Conservation (phyloP, 2,329 filamentous ascomycete genomes). For the Helotiales sp. region DNA sequence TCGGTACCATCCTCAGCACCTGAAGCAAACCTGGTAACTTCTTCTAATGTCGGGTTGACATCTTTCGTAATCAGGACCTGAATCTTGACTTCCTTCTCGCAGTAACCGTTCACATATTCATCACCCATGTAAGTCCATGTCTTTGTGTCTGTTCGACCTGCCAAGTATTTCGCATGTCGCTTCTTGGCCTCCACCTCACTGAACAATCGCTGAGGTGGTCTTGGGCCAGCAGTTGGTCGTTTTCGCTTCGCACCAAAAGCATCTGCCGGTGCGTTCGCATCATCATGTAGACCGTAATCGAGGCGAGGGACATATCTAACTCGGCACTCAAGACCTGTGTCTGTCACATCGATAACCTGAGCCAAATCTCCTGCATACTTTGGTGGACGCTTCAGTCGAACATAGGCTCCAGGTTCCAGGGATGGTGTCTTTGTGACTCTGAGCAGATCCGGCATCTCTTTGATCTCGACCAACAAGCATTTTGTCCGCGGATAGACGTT, state of each 20-base stretch:
- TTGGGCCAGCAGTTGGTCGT: constrained; percentile 62
- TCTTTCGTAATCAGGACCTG: constrained; percentile 82
- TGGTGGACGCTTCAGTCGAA: constrained; percentile 76
- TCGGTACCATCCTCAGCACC: constrained; percentile 89
- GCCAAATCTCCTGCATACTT: constrained; percentile 89
- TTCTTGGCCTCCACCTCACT: constrained; percentile 92
- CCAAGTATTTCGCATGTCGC: constrained; percentile 65
- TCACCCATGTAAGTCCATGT: constrained; percentile 85
- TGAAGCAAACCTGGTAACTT: constrained; percentile 91
- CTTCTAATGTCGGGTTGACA: constrained; percentile 90
- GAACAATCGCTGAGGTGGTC: constrained; percentile 87
- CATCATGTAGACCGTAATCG: constrained; percentile 88
- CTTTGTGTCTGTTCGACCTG: constrained; percentile 51
- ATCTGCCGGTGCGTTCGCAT: constrained; percentile 50
- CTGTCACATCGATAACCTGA: constrained; percentile 88
- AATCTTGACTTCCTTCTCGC: constrained; percentile 91
- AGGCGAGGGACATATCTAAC: constrained; percentile 87
- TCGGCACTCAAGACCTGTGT: constrained; percentile 85
- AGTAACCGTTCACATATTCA: constrained; percentile 88
- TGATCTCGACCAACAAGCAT: constrained; percentile 87
- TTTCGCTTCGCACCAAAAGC: constrained; percentile 68
- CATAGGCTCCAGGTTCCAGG: constrained; percentile 86
- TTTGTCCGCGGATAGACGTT: constrained; percentile 89
- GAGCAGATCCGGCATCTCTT: constrained; percentile 96
- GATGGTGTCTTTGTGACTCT: constrained; percentile 84